Percentiles rank a stretch among this genome's conserved stretches.
Conservation (phyloP, 163 green algal genomes). For the Scenedesmus sp. region DNA sequence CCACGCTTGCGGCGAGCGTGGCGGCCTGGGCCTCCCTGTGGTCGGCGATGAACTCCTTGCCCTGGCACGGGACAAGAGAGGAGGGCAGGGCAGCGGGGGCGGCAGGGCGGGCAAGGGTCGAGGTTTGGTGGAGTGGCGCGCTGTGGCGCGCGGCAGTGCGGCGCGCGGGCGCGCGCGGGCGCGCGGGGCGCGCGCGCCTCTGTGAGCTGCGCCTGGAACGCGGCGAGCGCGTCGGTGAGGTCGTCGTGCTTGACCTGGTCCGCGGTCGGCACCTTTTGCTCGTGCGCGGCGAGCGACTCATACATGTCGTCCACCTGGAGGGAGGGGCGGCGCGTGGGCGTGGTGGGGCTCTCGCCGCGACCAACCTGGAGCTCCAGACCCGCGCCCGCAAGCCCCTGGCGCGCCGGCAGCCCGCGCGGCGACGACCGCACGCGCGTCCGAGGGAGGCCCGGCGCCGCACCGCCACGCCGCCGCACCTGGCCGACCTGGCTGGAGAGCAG, state of each 20-base stretch:
- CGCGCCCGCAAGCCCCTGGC: too few species aligned
- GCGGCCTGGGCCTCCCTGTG: conserved; percentile 70
- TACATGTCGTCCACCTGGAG: conserved; percentile 95
- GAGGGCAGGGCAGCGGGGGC: too few species aligned
- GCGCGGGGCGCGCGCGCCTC: conserved; percentile 45
- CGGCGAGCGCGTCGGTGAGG: conserved; percentile 59
- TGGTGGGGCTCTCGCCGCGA: conserved; percentile 48
- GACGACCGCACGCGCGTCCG: too few species aligned
- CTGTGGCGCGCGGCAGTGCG: too few species aligned
- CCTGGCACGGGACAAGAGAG: conserved; percentile 22
- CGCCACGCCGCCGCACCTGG: too few species aligned
- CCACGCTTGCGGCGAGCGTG: conserved; percentile 57
- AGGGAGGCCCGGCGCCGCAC: too few species aligned
- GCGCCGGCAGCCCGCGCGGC: too few species aligned
- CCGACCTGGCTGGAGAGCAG: conserved; percentile 37
- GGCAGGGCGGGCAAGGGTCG: too few species aligned
- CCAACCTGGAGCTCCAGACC: too few species aligned
- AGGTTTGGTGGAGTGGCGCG: too few species aligned
- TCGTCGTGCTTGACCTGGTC: conserved; percentile 80
- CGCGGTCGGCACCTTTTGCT: conserved; percentile 77
- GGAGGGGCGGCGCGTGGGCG: too few species aligned
- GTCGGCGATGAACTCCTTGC: conserved; percentile 79
- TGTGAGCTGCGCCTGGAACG: conserved; percentile 50
- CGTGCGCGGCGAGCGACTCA: conserved; percentile 80
- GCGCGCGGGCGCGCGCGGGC: too few species aligned